Evolutionary conservation across 1,139 yeast species (phyloP).

Genomic region (Hyphopichia burtonii): DNA sequence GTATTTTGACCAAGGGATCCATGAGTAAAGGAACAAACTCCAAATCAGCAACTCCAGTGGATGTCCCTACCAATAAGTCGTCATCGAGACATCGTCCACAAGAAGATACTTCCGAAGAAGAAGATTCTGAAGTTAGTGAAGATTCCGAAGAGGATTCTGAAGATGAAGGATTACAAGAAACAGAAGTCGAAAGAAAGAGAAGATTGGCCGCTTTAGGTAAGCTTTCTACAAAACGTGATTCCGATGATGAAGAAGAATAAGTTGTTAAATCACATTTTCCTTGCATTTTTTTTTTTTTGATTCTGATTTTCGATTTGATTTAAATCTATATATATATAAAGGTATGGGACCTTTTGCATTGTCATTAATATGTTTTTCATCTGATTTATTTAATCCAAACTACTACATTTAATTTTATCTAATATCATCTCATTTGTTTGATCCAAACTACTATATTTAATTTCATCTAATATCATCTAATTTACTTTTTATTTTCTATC

Average conservation of each 20-base stretch:
- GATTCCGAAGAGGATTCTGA: conserved; percentile 17
- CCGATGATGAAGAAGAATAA: conserved; percentile 58
- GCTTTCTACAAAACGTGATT: conserved; percentile 42
- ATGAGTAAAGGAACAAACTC: not conserved
- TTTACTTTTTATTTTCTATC: too few species aligned
- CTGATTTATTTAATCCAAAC: too few species aligned
- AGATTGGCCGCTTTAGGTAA: conserved; percentile 80
- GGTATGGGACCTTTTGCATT: too few species aligned
- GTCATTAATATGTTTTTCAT: too few species aligned
- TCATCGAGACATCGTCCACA: conserved; percentile 9
- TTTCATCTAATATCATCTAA: too few species aligned
- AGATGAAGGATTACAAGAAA: conserved; percentile 45
- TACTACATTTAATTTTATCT: too few species aligned
- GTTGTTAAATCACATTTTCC: not conserved
- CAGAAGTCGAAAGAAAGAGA: conserved; percentile 70
- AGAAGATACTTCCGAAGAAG: conserved; percentile 14
- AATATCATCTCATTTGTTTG: too few species aligned
- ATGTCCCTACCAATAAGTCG: not conserved
- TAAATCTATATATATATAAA: too few species aligned
- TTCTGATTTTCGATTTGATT: too few species aligned
- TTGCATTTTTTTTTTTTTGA: too few species aligned
- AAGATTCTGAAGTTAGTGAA: conserved; percentile 11
- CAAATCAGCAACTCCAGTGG: conserved; percentile 1
- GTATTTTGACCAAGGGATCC: conserved; percentile 15
- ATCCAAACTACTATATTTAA: too few species aligned